Evolutionary conservation across 768 basidiomycete genomes (phyloP), one percentile per base, ranked within the genome.

Genomic region (Suillus weaverae): DNA sequence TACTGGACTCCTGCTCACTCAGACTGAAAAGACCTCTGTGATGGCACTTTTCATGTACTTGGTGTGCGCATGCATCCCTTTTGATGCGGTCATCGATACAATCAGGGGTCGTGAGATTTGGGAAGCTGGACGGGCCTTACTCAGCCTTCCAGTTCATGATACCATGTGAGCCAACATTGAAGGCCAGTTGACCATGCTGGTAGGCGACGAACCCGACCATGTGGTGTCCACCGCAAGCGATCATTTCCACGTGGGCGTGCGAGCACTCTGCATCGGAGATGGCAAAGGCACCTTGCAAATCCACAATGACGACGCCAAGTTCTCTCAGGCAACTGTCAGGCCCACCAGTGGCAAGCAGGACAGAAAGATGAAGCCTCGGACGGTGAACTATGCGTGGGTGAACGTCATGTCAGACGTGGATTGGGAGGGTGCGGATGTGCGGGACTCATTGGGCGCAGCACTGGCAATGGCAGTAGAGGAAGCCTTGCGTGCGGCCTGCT

Each of bases 11-110:
- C 75, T 74, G 18, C 75, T 76, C 57, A 50, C 69, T 9, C 65
- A 73, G 46, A 68, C 63, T 57, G 75, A 76, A 62, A 70, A 67
- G 18, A 64, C 60, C 13, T 76, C 76, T 1, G 51, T 67, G 14
- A 48, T 68, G 14, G 66, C 76, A 33, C 71, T 76, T 35, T 64
- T 73, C 60, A 70, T 69, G 35, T 76, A 70, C 61, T 61, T 76
- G 44, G 60, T 55, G 8, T 68, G 73, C 16, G 73, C 79, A 26
- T 69, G 69, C 26, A 66, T 77, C 36, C 69, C 70, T 39, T 91
- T 95, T 74, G 94, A 96, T 72, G 90, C 87, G 26, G 84, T 97
- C 3, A 74, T 96, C 66, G 95, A 97, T 74, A 91, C 90, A 1
- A 77, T 93, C 20, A 95, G 95, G 4, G 93, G 95, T 20, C 84